Evolutionary conservation across 2,329 filamentous ascomycete species (phyloP).

Genomic region (Fusarium beomiforme): DNA sequence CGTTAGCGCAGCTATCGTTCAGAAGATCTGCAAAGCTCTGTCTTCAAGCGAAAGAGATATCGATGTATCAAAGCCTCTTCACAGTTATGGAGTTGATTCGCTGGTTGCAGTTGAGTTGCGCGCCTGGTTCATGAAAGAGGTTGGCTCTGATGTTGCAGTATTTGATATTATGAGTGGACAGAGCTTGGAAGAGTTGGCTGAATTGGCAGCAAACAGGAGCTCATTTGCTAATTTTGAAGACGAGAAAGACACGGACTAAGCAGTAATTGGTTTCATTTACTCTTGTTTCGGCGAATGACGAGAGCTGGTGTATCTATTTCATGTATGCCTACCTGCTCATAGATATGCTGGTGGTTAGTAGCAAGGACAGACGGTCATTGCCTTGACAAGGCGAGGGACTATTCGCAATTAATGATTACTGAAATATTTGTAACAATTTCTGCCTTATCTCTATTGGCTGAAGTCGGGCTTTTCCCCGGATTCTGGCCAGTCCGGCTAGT

Average conservation of each 20-base stretch:
- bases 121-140: conserved; percentile 60
- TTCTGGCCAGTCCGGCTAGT: not conserved
- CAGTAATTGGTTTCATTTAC: no score
- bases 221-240: not conserved
- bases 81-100: conserved; percentile 53
- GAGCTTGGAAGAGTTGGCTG: not conserved
- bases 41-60: conserved; percentile 41
- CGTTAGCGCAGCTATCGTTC: not conserved
- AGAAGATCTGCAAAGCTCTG: conserved; percentile 10
- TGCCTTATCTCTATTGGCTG: rapidly evolving
- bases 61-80: conserved; percentile 36
- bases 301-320: no score
- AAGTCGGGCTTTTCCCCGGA: not conserved
- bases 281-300: no score
- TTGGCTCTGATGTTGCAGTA: conserved; percentile 6
- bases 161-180: conserved; percentile 14
- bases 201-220: not conserved
- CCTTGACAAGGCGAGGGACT: no score
- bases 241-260: no score
- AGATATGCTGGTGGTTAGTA: no score
- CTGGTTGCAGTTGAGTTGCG: conserved; percentile 61
- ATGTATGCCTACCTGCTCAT: no score
- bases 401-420: no score
- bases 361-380: no score
- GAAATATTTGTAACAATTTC: no score